A percentile compares a stretch with the other conserved stretches of the same genome.
phyloP scores from a whole-genome alignment of 2,329 filamentous ascomycete genomes.

The Beauveria sp. region DNA sequence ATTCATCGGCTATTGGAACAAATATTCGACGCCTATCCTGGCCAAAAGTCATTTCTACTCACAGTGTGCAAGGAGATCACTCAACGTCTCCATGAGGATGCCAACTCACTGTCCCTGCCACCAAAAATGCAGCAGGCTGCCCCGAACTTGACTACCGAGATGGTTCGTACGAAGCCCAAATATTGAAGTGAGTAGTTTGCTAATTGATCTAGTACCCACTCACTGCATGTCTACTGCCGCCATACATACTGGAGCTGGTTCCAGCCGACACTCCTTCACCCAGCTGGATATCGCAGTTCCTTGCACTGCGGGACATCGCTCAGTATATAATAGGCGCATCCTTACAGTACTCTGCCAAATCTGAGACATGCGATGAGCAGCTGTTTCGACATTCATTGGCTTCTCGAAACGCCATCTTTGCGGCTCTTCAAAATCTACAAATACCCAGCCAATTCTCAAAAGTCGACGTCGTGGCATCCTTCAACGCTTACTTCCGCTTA shows the following conservation, averaged over 20 bases:
- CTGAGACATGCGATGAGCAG: constrained; percentile 25
- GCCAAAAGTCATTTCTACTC: constrained; percentile 30
- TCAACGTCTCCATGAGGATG: constrained; percentile 26
- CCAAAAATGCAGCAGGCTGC: constrained; percentile 24
- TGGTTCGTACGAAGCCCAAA: constrained; percentile 22
- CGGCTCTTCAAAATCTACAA: constrained; percentile 26
- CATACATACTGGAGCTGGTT: constrained; percentile 27
- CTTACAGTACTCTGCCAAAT: constrained; percentile 28
- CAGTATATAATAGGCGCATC: constrained; percentile 32
- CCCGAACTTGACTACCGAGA: constrained; percentile 28
- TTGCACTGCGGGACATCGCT: constrained; percentile 31
- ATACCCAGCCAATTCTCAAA: constrained; percentile 27
- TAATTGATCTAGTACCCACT: constrained; percentile 24
- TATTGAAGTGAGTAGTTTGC: constrained; percentile 3
- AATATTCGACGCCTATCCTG: constrained; percentile 32
- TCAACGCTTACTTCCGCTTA: constrained; percentile 28
- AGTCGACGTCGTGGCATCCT: constrained; percentile 26
- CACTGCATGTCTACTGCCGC: constrained; percentile 25
- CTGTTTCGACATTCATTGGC: constrained; percentile 26
- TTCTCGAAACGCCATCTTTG: constrained; percentile 30
- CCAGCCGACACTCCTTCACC: constrained; percentile 19
- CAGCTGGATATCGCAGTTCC: constrained; percentile 31
- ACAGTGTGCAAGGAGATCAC: constrained; percentile 30
- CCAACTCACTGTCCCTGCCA: constrained; percentile 26
- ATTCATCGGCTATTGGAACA: constrained; percentile 30